Conservation (phyloP, 139 green algal species). For the Eudorina sp. region DNA sequence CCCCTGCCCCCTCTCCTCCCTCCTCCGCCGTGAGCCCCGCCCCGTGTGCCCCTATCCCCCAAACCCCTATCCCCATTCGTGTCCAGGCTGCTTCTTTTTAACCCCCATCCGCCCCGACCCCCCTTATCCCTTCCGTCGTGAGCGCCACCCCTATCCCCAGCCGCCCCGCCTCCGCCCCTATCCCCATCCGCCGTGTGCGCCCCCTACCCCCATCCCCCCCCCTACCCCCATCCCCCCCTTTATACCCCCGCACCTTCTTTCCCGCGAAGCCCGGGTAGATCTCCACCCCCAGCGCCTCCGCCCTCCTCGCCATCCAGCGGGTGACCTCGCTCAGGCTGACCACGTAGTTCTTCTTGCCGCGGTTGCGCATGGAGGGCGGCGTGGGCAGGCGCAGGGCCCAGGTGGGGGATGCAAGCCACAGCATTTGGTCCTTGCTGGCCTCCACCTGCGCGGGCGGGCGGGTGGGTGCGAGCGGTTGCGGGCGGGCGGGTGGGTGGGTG, state of each 20-base stretch:
- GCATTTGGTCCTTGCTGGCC: constrained; percentile 60
- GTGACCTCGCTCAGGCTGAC: constrained; percentile 88
- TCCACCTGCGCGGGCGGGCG: neutral
- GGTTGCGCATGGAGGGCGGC: constrained; percentile 85
- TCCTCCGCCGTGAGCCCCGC: too few relatives aligned
- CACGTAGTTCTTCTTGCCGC: constrained; percentile 83
- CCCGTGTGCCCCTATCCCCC: too few relatives aligned
- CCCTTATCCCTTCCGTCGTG: too few relatives aligned
- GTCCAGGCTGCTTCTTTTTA: too few relatives aligned
- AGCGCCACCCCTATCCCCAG: too few relatives aligned
- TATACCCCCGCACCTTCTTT: constrained; percentile 44
- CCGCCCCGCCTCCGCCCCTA: too few relatives aligned
- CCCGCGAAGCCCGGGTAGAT: constrained; percentile 91
- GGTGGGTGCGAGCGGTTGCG: too few relatives aligned
- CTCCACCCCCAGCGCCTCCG: constrained; percentile 92
- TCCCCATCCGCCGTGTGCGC: too few relatives aligned
- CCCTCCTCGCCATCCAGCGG: constrained; percentile 84
- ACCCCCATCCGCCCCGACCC: too few relatives aligned
- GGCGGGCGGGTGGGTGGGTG: too few relatives aligned
- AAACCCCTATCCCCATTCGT: too few relatives aligned
- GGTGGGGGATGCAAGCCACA: constrained; percentile 52
- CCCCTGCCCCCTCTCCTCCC: too few relatives aligned
- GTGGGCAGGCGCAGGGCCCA: constrained; percentile 52
- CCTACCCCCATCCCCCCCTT: neutral
- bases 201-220: neutral